These are phyloP conservation scores for Metarhizium album DNA, from an alignment of 2,329 filamentous ascomycete genomes.

Conservation along the genomic window DNA sequence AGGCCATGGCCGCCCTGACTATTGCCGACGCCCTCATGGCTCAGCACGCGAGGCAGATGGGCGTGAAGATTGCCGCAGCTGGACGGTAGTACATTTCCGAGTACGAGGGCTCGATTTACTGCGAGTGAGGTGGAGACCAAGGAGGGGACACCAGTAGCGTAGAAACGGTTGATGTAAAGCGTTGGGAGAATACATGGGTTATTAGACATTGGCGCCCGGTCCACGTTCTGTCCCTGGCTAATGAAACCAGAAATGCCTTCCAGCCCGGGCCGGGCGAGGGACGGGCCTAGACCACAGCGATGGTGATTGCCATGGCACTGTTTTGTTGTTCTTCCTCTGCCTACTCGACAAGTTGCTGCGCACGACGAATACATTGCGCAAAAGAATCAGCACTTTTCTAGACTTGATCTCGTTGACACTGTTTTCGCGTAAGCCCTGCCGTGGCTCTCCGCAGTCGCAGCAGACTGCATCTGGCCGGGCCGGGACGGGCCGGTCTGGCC, in stretches of 20 bases:
- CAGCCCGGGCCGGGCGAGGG: slow-evolving; percentile 10
- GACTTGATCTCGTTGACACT: slow-evolving; percentile 7
- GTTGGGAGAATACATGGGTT: slow-evolving; percentile 13
- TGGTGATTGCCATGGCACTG: slow-evolving; percentile 10
- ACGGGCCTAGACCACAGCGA: slow-evolving; percentile 11
- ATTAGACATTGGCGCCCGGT: slow-evolving; percentile 14
- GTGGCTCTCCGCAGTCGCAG: background rate
- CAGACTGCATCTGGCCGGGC: background rate
- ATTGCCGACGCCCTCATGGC: slow-evolving; percentile 80
- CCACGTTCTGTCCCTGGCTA: slow-evolving; percentile 13
- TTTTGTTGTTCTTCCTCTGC: slow-evolving; percentile 11
- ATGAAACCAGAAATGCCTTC: slow-evolving; percentile 12
- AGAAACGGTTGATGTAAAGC: slow-evolving; percentile 12
- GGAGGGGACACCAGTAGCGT: slow-evolving; percentile 12
- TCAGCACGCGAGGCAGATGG: slow-evolving; percentile 50
- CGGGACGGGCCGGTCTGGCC: too few species aligned
- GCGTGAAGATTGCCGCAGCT: slow-evolving; percentile 7
- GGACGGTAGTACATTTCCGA: slow-evolving; percentile 8
- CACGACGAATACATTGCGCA: slow-evolving; percentile 10
- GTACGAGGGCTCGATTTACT: slow-evolving; percentile 11
- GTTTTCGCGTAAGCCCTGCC: slow-evolving; percentile 2
- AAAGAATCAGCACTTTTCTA: slow-evolving; percentile 10
- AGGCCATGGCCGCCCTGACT: slow-evolving; percentile 82
- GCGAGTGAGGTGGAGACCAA: slow-evolving; percentile 12
- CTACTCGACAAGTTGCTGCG: slow-evolving; percentile 7